Conservation (phyloP, 306 rosid genomes). For the Alnus glutinosa region DNA sequence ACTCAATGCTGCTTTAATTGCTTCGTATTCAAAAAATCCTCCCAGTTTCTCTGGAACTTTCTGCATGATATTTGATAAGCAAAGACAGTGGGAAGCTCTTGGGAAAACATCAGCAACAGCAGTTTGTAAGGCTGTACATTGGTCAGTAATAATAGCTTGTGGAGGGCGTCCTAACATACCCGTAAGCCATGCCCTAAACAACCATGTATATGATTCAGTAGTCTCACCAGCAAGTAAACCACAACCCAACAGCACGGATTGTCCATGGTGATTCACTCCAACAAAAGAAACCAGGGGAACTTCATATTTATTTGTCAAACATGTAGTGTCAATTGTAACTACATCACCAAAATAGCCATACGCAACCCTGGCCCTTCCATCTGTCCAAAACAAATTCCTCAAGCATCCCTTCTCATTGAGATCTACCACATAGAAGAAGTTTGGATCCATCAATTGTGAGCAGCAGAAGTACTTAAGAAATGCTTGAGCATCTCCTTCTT, state of each 20-base stretch:
- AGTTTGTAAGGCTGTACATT: slow-evolving; percentile 44
- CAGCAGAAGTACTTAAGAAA: slow-evolving; percentile 48
- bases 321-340: slow-evolving; percentile 50
- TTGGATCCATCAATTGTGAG: slow-evolving; percentile 53
- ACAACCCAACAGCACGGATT: slow-evolving; percentile 66
- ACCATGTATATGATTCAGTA: slow-evolving; percentile 69
- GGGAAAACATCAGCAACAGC: slow-evolving; percentile 72
- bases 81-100: slow-evolving; percentile 65
- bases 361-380: slow-evolving; percentile 50
- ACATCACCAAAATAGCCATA: slow-evolving; percentile 63
- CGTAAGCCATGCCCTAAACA: slow-evolving; percentile 75
- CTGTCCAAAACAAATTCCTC: slow-evolving; percentile 73
- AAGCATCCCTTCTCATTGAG: slow-evolving; percentile 66
- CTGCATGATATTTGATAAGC: slow-evolving; percentile 48
- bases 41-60: slow-evolving; percentile 56
- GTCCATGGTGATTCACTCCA: slow-evolving; percentile 73
- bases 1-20: slow-evolving; percentile 40
- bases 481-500: slow-evolving; percentile 61
- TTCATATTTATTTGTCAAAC: slow-evolving; percentile 49
- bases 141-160: slow-evolving; percentile 56
- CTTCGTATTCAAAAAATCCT: slow-evolving; percentile 43
- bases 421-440: slow-evolving; percentile 66
- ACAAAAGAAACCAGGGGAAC: slow-evolving; percentile 65
- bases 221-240: slow-evolving; percentile 63
- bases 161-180: slow-evolving; percentile 72